Evolutionary conservation across 1,284 basidiomycete genomes (phyloP).

Genomic region (Cystobasidium slooffiae): DNA sequence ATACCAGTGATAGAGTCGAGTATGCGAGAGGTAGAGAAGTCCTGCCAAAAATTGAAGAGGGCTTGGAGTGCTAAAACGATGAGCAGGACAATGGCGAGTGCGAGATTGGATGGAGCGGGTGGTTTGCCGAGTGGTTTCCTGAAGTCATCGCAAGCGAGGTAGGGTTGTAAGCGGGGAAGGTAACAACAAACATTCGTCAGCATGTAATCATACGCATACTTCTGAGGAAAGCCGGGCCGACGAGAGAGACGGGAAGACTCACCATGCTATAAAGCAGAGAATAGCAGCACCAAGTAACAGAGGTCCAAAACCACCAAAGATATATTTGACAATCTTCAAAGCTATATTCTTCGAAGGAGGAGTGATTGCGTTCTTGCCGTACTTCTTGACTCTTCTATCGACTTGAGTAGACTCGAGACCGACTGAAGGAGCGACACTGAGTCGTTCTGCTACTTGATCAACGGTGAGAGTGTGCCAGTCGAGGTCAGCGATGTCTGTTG

Average conservation of each 20-base stretch:
- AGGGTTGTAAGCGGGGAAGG: not conserved
- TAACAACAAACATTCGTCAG: too few species aligned
- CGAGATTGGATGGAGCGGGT: constrained; percentile 60
- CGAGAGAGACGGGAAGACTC: constrained; percentile 43
- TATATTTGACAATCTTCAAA: constrained; percentile 57
- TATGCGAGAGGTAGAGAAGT: constrained; percentile 58
- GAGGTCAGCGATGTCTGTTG: constrained; percentile 57
- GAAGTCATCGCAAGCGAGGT: not conserved
- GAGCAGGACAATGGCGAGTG: constrained; percentile 60
- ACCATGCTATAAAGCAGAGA: constrained; percentile 61
- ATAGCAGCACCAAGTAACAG: constrained; percentile 64
- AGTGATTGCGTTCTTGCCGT: constrained; percentile 63
- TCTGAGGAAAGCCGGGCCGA: too few species aligned
- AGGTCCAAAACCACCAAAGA: constrained; percentile 64
- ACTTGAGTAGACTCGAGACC: constrained; percentile 62
- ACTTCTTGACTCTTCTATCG: constrained; percentile 57
- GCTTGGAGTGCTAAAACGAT: constrained; percentile 61
- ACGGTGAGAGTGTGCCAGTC: constrained; percentile 61
- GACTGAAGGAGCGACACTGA: constrained; percentile 59
- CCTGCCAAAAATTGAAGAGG: constrained; percentile 62
- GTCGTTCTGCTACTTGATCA: constrained; percentile 61
- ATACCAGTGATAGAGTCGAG: constrained; percentile 61
- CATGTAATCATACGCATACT: too few species aligned
- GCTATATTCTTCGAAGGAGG: constrained; percentile 58
- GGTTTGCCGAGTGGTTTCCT: constrained; percentile 62